Evolutionary conservation across 2,329 filamentous ascomycete species (phyloP).

Genomic region (Beauveria brongniartii): DNA sequence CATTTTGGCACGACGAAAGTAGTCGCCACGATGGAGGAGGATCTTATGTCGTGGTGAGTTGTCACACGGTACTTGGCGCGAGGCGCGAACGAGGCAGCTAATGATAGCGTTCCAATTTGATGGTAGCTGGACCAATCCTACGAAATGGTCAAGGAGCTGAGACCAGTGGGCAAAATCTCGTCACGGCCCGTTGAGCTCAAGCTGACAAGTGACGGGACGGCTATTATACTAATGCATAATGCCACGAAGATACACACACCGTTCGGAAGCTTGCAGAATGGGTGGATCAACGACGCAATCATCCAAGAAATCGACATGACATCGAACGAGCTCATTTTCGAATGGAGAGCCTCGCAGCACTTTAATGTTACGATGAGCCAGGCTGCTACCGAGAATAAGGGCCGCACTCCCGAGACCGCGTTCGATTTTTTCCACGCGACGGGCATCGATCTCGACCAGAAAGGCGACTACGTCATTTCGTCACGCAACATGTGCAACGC

Average conservation of each 20-base stretch:
- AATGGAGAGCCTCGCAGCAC: conserved; percentile 31
- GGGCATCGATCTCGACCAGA: conserved; percentile 42
- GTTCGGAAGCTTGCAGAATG: conserved; percentile 17
- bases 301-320: conserved; percentile 42
- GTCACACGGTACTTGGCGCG: neutral
- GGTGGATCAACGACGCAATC: conserved; percentile 26
- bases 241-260: conserved; percentile 18
- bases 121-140: conserved; percentile 24
- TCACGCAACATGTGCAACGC: conserved; percentile 40
- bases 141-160: conserved; percentile 20
- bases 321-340: conserved; percentile 39
- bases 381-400: conserved; percentile 15
- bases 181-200: conserved; percentile 31
- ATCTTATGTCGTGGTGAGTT: conserved; percentile 35
- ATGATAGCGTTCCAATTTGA: neutral
- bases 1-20: conserved; percentile 31
- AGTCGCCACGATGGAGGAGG: conserved; percentile 39
- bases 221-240: conserved; percentile 32
- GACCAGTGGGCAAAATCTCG: conserved; percentile 16
- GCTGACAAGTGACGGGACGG: conserved; percentile 31
- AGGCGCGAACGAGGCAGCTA: neutral
- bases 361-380: conserved; percentile 17
- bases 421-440: conserved; percentile 55
- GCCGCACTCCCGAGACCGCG: conserved; percentile 17
- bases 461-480: conserved; percentile 45